Evolutionary conservation across 2,329 filamentous ascomycete species (phyloP), one percentile per base, ranked within the genome.

Genomic region (Botrytis porri): DNA sequence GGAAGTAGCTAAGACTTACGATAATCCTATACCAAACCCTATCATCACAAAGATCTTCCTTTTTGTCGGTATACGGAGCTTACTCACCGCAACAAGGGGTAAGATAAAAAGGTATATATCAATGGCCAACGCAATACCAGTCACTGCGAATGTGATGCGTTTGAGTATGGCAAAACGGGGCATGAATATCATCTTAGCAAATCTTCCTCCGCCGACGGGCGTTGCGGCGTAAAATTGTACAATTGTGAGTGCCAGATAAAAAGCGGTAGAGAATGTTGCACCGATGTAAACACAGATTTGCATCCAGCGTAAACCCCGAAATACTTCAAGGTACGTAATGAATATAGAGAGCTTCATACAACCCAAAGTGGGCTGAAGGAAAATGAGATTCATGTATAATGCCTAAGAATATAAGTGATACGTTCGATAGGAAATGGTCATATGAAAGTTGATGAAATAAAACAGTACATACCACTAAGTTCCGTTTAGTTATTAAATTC

Each of bases 211-310:
- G 3, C n/a, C n/a, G 5, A 59, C 1, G 0, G 54, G 54, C 0
- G 54, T 59, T 3, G 6, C 0, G 1, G 4, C 0, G 9, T 59
- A 59, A 35, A 32, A 32, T 0, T 0, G 0, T 0, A 35, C 1
- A 1, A 59, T 35, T 0, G 29, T 32, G 3, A 4, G 0, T 0
- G 54, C 29, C 22, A 59, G 0, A 4, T 59, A 59, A 3, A 59
- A 59, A 1, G 18, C 18, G 16, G 57, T 4, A 0, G 8, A 35
- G 1, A 60, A 10, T 5, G 57, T 35, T 60, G 57, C 57, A 12
- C 57, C 57, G 0, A 60, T 60, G 1, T 60, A 60, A 35, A 60
- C 57, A 18, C 57, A 60, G 0, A 35, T 60, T 22, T 6, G 8
- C 57, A 60, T 60, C 57, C 57, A 60, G 18, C 57, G 57, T 60